Percentiles rank a stretch among this genome's conserved stretches.
Conservation (phyloP, 345 rosid species). For the Eutrema heterophyllum region DNA sequence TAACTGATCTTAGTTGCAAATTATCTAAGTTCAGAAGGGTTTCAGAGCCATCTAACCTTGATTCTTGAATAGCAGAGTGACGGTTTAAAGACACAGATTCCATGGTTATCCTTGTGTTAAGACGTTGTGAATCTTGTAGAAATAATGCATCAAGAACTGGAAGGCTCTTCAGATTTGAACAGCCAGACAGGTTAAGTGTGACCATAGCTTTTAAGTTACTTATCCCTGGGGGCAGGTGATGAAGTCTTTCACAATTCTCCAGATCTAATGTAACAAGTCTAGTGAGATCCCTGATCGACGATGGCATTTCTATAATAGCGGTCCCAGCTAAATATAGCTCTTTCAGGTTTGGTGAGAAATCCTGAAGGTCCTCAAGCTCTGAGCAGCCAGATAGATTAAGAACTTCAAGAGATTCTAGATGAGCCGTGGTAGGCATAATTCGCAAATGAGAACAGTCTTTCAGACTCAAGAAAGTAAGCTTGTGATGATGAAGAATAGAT, state of each 20-base stretch:
- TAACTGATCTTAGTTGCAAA: neutral
- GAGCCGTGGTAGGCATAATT: conserved; percentile 6
- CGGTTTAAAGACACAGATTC: neutral
- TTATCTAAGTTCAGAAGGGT: neutral
- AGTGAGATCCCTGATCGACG: neutral
- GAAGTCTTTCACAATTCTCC: conserved; percentile 15
- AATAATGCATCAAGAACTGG: neutral
- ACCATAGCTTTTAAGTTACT: neutral
- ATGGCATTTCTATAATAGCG: neutral
- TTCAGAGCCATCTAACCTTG: neutral
- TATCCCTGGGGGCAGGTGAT: neutral
- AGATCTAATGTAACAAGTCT: conserved; percentile 18
- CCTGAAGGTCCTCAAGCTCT: conserved; percentile 1
- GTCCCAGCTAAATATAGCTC: conserved; percentile 17
- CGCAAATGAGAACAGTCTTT: conserved; percentile 12
- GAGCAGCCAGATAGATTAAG: conserved; percentile 27
- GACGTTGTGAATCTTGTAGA: neutral
- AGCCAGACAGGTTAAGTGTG: conserved; percentile 9
- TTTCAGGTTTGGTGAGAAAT: conserved; percentile 16
- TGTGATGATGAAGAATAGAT: conserved; percentile 13
- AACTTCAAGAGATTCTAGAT: conserved; percentile 16
- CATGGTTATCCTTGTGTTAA: neutral
- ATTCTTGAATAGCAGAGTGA: conserved; percentile 1
- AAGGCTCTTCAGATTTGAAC: neutral
- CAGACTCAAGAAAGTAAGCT: conserved; percentile 19